A percentile compares a stretch with the other conserved stretches of the same genome.
phyloP scores from a whole-genome alignment of 2,329 filamentous ascomycete species.

The Epichloe elymi region DNA sequence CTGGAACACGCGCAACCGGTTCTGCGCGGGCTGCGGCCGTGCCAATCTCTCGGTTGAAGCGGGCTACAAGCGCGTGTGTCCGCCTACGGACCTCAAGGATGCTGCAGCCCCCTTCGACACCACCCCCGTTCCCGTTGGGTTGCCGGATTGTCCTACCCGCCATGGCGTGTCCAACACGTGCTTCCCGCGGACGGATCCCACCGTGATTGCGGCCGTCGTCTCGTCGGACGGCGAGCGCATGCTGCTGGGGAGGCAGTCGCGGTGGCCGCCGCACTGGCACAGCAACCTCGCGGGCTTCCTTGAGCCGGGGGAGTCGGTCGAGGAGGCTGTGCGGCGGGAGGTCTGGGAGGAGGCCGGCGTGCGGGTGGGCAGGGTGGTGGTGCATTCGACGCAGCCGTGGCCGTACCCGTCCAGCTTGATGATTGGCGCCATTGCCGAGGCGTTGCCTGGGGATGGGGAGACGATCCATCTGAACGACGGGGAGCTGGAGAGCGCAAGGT shows the following conservation, averaged over 20 bases:
- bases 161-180: slow-evolving; percentile 78
- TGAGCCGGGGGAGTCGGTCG: slow-evolving; percentile 76
- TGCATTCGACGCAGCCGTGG: slow-evolving; percentile 80
- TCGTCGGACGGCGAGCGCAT: slow-evolving; percentile 65
- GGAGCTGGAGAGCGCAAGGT: slow-evolving; percentile 79
- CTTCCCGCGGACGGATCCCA: slow-evolving; percentile 87
- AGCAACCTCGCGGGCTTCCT: slow-evolving; percentile 79
- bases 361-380: slow-evolving; percentile 59
- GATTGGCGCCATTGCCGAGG: slow-evolving; percentile 81
- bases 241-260: slow-evolving; percentile 72
- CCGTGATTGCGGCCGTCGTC: slow-evolving; percentile 88
- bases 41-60: slow-evolving; percentile 67
- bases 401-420: slow-evolving; percentile 76
- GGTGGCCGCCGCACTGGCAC: slow-evolving; percentile 78
- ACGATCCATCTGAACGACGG: slow-evolving; percentile 76
- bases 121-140: neutral
- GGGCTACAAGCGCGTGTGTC: slow-evolving; percentile 70
- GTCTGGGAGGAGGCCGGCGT: slow-evolving; percentile 82
- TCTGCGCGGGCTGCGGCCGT: slow-evolving; percentile 80
- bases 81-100: slow-evolving; percentile 49
- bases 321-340: slow-evolving; percentile 72
- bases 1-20: slow-evolving; percentile 89
- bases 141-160: slow-evolving; percentile 58
- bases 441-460: slow-evolving; percentile 59
- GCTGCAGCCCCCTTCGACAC: slow-evolving; percentile 17